phyloP scores from a whole-genome alignment of 345 rosid genomes.

The Hibiscus trionum region DNA sequence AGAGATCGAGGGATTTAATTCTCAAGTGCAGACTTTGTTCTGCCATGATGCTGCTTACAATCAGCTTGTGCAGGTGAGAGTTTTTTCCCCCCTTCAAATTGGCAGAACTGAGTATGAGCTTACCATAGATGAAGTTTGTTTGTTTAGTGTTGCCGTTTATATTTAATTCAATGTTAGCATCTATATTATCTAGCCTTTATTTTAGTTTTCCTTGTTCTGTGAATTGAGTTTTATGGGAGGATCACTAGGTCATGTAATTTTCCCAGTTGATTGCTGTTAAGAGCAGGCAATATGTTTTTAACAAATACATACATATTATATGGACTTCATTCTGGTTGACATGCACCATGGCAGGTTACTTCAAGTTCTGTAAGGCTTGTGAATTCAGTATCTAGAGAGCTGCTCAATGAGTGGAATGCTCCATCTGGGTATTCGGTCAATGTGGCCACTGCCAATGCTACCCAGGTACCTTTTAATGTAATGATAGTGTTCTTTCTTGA shows the following conservation, averaged over 20 bases:
- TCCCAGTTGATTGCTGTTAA: neutral
- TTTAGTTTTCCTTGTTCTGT: neutral
- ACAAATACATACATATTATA: neutral
- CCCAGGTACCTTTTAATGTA: conserved; percentile 50
- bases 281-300: neutral
- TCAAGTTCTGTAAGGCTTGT: conserved; percentile 82
- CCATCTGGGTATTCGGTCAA: conserved; percentile 72
- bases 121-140: neutral
- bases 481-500: neutral
- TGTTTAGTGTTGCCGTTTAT: neutral
- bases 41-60: conserved; percentile 86
- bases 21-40: conserved; percentile 85
- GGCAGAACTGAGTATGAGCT: neutral
- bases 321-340: conserved; percentile 11
- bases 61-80: conserved; percentile 78
- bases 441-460: conserved; percentile 90
- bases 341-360: conserved; percentile 53
- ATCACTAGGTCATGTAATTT: neutral
- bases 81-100: conserved; percentile 4
- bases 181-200: neutral
- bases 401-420: conserved; percentile 69
- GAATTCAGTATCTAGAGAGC: conserved; percentile 61
- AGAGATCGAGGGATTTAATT: conserved; percentile 86
- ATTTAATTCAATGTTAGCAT: neutral
- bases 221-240: neutral